phyloP scores from a whole-genome alignment of 2,329 filamentous ascomycete genomes.

The Passalora sequoiae region DNA sequence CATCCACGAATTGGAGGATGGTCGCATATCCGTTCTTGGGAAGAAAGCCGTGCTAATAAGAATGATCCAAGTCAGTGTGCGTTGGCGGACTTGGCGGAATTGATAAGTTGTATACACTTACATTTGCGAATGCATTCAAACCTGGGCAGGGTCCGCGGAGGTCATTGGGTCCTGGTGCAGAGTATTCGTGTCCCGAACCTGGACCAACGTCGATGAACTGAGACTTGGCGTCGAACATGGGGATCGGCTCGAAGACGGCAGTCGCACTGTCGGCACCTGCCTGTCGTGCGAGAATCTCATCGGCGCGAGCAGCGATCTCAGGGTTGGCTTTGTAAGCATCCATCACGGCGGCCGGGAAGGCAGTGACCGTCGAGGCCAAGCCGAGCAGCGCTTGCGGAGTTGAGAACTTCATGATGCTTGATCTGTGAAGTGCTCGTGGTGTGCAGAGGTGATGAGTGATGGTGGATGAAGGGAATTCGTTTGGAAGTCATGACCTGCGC shows the following conservation, averaged over 20 bases:
- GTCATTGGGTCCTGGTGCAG: conserved; percentile 23
- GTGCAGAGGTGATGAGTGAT: neutral
- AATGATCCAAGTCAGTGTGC: neutral
- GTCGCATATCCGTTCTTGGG: conserved; percentile 32
- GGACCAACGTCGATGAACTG: conserved; percentile 22
- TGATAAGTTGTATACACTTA: neutral
- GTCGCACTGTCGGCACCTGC: conserved; percentile 11
- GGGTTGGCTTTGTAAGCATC: conserved; percentile 4
- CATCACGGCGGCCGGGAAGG: conserved; percentile 6
- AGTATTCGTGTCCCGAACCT: conserved; percentile 22
- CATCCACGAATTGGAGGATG: conserved; percentile 29
- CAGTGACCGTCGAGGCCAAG: conserved; percentile 3
- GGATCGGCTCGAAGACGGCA: conserved; percentile 16
- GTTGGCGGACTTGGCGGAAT: no score
- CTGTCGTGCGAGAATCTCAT: conserved; percentile 9
- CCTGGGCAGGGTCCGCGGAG: conserved; percentile 3
- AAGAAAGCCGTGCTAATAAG: conserved; percentile 18
- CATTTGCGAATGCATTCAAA: neutral
- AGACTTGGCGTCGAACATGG: conserved; percentile 24
- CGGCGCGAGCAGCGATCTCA: conserved; percentile 3
- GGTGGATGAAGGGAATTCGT: neutral
- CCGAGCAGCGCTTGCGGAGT: neutral
- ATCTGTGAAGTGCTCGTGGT: no score
- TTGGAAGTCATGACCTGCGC: no score
- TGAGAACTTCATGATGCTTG: neutral